A percentile compares a stretch with the other conserved stretches of the same genome.
These are phyloP conservation scores for Annulohypoxylon maeteangense DNA, from an alignment of 495 filamentous ascomycete genomes.

Conservation along the genomic window DNA sequence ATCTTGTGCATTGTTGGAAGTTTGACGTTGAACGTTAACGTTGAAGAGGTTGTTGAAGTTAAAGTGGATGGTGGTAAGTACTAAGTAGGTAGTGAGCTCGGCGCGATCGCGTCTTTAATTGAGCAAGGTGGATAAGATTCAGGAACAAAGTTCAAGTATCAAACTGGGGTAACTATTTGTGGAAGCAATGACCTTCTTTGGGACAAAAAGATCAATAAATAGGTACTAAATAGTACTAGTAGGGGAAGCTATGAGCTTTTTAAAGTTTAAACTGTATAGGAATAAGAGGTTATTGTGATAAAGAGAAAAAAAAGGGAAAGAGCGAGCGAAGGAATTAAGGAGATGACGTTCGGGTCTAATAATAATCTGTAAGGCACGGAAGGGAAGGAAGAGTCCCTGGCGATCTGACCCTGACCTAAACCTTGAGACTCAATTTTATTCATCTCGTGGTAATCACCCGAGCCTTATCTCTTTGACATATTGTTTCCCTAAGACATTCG, in stretches of 20 bases:
- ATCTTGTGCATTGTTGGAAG: constrained; percentile 34
- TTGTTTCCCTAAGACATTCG: constrained; percentile 5
- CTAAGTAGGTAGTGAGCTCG: background rate
- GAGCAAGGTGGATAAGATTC: background rate
- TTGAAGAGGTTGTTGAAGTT: constrained; percentile 1
- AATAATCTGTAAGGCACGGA: constrained; percentile 14
- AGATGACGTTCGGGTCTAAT: constrained; percentile 31
- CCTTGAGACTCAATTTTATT: constrained; percentile 4
- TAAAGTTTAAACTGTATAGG: background rate
- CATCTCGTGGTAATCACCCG: constrained; percentile 28
- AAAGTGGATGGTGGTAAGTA: constrained; percentile 1
- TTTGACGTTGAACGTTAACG: background rate
- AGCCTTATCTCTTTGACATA: constrained; percentile 2
- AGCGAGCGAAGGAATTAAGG: constrained; percentile 8
- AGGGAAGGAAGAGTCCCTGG: constrained; percentile 24
- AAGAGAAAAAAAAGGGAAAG: background rate
- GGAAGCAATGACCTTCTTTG: background rate
- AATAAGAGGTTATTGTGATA: background rate
- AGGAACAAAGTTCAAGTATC: background rate
- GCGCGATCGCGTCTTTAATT: constrained; percentile 28
- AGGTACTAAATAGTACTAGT: background rate
- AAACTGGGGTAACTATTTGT: background rate
- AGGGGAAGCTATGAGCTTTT: background rate
- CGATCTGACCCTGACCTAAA: constrained; percentile 27
- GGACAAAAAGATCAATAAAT: background rate